These are phyloP conservation scores for Antitrichia curtipendula DNA, from an alignment of 225 moss, liverwort and hornwort species.

Conservation along the genomic window DNA sequence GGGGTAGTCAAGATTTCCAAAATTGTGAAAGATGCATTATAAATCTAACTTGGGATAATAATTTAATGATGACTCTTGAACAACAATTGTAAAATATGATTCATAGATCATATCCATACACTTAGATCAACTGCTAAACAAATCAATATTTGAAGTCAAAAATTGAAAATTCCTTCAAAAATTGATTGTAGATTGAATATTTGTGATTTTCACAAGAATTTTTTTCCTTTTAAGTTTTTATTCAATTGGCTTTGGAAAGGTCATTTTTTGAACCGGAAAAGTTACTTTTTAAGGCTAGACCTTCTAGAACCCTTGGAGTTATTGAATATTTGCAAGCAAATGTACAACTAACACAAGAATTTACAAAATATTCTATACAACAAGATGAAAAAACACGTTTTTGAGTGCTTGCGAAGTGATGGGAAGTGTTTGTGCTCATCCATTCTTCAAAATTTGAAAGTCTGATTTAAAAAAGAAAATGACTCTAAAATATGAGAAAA, in stretches of 20 bases:
- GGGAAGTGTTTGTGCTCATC: not conserved
- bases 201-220: not conserved
- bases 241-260: not conserved
- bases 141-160: not conserved
- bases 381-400: not conserved
- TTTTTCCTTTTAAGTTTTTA: not conserved
- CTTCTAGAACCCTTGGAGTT: not conserved
- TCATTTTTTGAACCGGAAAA: not conserved
- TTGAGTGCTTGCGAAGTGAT: not conserved
- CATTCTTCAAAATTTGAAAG: not conserved
- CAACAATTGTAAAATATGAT: not conserved
- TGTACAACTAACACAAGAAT: too few species aligned
- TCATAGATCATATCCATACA: not conserved
- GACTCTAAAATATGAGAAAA: too few species aligned
- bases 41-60: not conserved
- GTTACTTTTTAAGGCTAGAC: not conserved
- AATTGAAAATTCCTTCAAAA: not conserved
- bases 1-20: not conserved
- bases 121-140: not conserved
- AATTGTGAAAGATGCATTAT: not conserved
- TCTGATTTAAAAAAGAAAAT: too few species aligned
- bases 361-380: not conserved
- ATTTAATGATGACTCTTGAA: not conserved
- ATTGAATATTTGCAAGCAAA: too few species aligned
- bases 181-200: not conserved